Base-by-base conservation (phyloP, 129 eudicot genomes). In the Rutidosis leptorrhynchoides region DNA sequence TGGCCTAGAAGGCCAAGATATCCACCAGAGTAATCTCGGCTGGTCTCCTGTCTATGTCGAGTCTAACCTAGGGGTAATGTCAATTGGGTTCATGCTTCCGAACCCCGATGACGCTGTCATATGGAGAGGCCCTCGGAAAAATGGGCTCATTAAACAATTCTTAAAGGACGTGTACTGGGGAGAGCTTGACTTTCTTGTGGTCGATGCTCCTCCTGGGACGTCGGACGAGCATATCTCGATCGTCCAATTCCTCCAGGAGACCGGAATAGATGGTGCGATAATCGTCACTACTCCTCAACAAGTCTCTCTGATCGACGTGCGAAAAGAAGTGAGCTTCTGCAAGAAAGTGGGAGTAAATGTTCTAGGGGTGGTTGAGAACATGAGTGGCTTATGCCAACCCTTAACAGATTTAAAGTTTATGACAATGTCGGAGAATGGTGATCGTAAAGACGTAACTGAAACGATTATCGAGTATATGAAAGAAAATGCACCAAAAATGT, bases 181-280 rank as follows among this genome's bases (percentile, higher is more conserved):
- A 0, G 98, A 91, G 68, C 94, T 91, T 10, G 96, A 91, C 79
- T 91, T 83, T 65, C 86, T 87, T 7, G 83, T 87, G 7, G 96
- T 91, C 5, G 98, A 91, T 73, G 98, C 98, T 14, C 98, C 98
- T 67, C 98, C 98, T 0, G 96, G 96, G n/a, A 91, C 98, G 42
- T 91, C 98, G 27, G 98, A 87, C 53, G 98, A 91, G 62, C 96
- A 91, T 72, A 91, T 91, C 64, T 87, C 94, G 6, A 85, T 87
- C 10, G 96, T 87, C 37, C 96, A 91, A 58, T 91, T 81, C 67
- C 90, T 91, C 64, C 83, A 87, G 75, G 88, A 79, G 53, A 85
- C 98, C 0, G 98, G 90, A 56, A 87, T 87, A 4, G 98, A 91
- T 4, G 98, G 98, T 35, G 98, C 98, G 5, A 81, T 91, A 3